Percentiles rank a stretch among this genome's conserved stretches.
Evolutionary conservation across 768 basidiomycete genomes (phyloP).

Genomic region (Tulasnella sp.): DNA sequence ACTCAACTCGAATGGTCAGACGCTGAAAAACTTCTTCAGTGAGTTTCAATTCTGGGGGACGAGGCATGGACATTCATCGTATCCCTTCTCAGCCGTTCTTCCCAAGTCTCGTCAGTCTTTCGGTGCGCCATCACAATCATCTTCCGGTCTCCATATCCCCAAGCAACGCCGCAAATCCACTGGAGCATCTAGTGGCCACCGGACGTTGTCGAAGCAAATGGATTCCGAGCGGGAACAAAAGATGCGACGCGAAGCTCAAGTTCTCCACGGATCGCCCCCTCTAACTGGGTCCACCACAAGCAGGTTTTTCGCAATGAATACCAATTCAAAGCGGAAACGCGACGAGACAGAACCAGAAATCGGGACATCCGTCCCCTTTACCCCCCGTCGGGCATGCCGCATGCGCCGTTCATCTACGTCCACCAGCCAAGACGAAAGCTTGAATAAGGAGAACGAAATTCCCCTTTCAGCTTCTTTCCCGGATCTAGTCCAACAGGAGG

Average conservation of each 20-base stretch:
- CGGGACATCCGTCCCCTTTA: neutral
- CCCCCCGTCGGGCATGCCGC: conserved; percentile 25
- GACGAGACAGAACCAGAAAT: conserved; percentile 42
- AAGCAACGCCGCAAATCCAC: neutral
- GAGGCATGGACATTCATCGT: neutral
- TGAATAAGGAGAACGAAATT: conserved; percentile 41
- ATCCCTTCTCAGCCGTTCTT: neutral
- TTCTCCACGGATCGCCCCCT: neutral
- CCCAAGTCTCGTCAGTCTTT: conserved; percentile 14
- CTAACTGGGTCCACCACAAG: neutral
- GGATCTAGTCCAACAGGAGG: conserved; percentile 63
- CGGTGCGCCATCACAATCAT: neutral
- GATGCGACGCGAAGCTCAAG: neutral
- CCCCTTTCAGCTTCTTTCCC: conserved; percentile 23
- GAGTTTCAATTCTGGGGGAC: neutral
- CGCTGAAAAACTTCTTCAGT: conserved; percentile 21
- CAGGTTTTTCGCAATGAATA: conserved; percentile 15
- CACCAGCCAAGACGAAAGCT: conserved; percentile 20
- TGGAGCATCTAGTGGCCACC: conserved; percentile 1
- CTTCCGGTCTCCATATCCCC: neutral
- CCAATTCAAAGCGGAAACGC: conserved; percentile 14
- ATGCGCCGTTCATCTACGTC: conserved; percentile 26
- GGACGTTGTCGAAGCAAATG: conserved; percentile 24
- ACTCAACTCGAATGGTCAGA: neutral
- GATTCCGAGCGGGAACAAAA: conserved; percentile 10